These are phyloP conservation scores for Monosporascus sp. DNA, from an alignment of 2,329 filamentous ascomycete species.

Conservation along the genomic window DNA sequence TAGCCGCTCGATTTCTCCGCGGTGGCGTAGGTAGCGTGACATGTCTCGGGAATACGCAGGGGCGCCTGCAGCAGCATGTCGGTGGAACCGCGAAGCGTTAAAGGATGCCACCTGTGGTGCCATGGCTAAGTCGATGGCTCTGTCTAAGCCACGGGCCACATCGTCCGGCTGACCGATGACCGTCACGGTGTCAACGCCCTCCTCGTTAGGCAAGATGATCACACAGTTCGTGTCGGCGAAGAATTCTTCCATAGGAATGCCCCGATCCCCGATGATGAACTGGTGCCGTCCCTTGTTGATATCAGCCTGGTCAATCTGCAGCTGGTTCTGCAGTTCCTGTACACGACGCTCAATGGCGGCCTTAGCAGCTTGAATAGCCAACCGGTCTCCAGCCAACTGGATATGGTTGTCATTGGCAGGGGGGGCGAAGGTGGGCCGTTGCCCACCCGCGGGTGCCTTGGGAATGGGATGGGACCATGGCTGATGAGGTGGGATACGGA, in stretches of 20 bases:
- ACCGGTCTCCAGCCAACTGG: conserved; percentile 78
- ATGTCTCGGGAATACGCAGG: conserved; percentile 78
- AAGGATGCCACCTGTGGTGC: conserved; percentile 81
- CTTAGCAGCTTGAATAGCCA: conserved; percentile 73
- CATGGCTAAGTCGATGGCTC: conserved; percentile 82
- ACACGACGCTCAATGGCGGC: conserved; percentile 76
- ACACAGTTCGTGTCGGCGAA: conserved; percentile 86
- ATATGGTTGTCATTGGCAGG: conserved; percentile 73
- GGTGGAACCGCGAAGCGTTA: conserved; percentile 76
- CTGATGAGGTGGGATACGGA: conserved; percentile 79
- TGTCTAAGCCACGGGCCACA: conserved; percentile 71
- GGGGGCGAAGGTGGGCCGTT: conserved; percentile 65
- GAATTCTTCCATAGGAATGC: conserved; percentile 78
- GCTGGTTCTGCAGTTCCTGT: conserved; percentile 67
- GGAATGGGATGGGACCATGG: conserved; percentile 69
- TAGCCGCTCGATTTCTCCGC: conserved; percentile 75
- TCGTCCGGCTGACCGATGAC: conserved; percentile 75
- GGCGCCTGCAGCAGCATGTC: conserved; percentile 65
- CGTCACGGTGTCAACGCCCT: conserved; percentile 78
- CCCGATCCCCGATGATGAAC: conserved; percentile 86
- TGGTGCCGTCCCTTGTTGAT: conserved; percentile 87
- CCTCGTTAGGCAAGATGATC: conserved; percentile 72
- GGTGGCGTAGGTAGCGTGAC: conserved; percentile 80
- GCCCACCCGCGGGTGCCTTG: conserved; percentile 54
- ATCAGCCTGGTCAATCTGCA: conserved; percentile 72